A percentile compares a stretch with the other conserved stretches of the same genome.
These are phyloP conservation scores for Erodium maritimum DNA, from an alignment of 345 rosid genomes.

Conservation along the genomic window DNA sequence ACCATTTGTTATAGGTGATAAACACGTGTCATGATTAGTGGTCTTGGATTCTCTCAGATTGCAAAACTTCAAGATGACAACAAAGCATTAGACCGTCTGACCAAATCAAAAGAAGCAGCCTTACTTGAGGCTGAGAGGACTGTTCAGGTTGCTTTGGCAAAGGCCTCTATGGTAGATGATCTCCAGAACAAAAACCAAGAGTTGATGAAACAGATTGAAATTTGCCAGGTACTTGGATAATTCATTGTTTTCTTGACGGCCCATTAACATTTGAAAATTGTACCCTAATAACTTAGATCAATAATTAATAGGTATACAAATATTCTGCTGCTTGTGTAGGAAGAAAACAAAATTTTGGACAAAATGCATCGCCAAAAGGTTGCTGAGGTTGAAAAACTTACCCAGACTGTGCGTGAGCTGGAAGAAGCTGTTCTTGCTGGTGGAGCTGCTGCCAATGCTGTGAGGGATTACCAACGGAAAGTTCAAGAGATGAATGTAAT, in stretches of 20 bases:
- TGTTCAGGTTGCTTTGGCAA: conserved; percentile 76
- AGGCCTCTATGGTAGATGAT: conserved; percentile 97
- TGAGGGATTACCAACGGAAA: conserved; percentile 92
- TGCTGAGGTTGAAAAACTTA: conserved; percentile 97
- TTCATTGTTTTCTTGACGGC: background rate
- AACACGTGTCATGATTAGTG: background rate
- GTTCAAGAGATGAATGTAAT: conserved; percentile 99
- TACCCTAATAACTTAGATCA: background rate
- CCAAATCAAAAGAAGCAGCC: conserved; percentile 95
- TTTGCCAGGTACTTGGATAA: conserved; percentile 55
- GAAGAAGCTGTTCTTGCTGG: conserved; percentile 99
- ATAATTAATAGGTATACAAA: background rate
- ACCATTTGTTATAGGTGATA: too few relatives aligned
- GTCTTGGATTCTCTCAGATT: conserved; percentile 40
- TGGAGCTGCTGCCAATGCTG: conserved; percentile 98
- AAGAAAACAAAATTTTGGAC: conserved; percentile 92
- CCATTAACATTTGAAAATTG: background rate
- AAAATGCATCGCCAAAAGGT: conserved; percentile 96
- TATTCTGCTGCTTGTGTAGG: conserved; percentile 33
- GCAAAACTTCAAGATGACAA: conserved; percentile 93
- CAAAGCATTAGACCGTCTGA: conserved; percentile 85
- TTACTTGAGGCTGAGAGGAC: conserved; percentile 93
- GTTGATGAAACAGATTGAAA: conserved; percentile 87
- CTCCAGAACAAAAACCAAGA: conserved; percentile 98
- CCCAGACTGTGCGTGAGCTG: conserved; percentile 86